Evolutionary conservation across 176 grass and related monocot genomes (phyloP), one percentile per base, ranked within the genome.

Genomic region (Carex scoparia): DNA sequence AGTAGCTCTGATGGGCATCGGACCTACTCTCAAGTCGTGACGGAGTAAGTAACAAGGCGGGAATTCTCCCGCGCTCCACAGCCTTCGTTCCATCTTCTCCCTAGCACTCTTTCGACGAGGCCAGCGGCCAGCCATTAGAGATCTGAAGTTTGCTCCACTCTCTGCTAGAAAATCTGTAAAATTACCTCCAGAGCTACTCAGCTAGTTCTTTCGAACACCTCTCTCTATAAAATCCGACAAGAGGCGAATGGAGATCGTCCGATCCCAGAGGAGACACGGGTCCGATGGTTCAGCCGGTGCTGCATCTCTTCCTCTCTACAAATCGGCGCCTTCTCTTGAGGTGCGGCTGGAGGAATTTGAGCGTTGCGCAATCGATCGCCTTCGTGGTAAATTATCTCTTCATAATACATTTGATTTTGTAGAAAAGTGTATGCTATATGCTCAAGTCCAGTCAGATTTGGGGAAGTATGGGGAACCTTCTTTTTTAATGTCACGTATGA

Each of bases 291-390:
- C 72, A 10, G 51, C 71, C 15, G 37, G 78, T 1, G 6, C 55
- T 8, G 46, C 88, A 13, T 84, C 10, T 51, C 90, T 99, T 60
- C 89, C 96, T 11, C 85, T 91, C 58, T 99, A 99, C 85, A 90
- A 90, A 18, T 84, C 79, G 46, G 91, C 93, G 61, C 96, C 96
- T 13, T 84, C 88, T 57, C 85, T 99, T 53, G 93, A 98, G 84
- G 93, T 98, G 40, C 90, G 96, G 30, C 69, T 95, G 53, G 93
- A 98, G 78, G 96, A 98, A 87, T 98, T 98, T 69, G 96, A 95
- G 85, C 91, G 88, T 64, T 99, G 88, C 84, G 91, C 96, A 56
- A 93, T 99, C 85, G 91, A 95, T 81, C 93, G 96, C 87, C 96
- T 95, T 83, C 88, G 91, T 62, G 96, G 96, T 99, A 56, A 79